Conservation (phyloP, 345 rosid species). For the Iberis pinnata region DNA sequence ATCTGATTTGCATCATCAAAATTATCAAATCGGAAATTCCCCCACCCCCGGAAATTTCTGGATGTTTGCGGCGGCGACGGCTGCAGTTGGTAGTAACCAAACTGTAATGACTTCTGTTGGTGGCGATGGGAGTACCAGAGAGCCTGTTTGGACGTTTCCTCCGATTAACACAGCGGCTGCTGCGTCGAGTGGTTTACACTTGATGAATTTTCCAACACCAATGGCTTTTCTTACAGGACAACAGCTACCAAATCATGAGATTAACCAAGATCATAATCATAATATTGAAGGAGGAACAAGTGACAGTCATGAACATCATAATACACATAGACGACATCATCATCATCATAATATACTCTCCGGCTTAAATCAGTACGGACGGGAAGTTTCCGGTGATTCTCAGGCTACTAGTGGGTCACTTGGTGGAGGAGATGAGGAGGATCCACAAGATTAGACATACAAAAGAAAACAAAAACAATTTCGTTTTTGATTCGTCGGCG, state of each 20-base stretch:
- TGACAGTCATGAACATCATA: slow-evolving; percentile 32
- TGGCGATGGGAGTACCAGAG: too few species aligned
- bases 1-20: slow-evolving; percentile 27
- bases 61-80: slow-evolving; percentile 56
- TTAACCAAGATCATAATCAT: slow-evolving; percentile 23
- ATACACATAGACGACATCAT: slow-evolving; percentile 22
- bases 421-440: slow-evolving; percentile 38
- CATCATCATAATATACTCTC: slow-evolving; percentile 45
- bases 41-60: slow-evolving; percentile 89
- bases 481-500: slow-evolving; percentile 23
- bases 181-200: slow-evolving; percentile 77
- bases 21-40: too few species aligned
- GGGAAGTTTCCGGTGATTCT: slow-evolving; percentile 50
- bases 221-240: slow-evolving; percentile 73
- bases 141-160: slow-evolving; percentile 89
- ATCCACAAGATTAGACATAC: slow-evolving; percentile 52
- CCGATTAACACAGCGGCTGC: slow-evolving; percentile 48
- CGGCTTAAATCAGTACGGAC: slow-evolving; percentile 59
- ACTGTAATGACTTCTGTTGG: slow-evolving; percentile 23
- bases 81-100: slow-evolving; percentile 33
- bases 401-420: slow-evolving; percentile 83
- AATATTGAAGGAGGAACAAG: slow-evolving; percentile 31
- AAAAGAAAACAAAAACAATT: too few species aligned
- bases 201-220: slow-evolving; percentile 88
- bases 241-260: slow-evolving; percentile 41